Percentiles rank a stretch among this genome's conserved stretches.
Evolutionary conservation across 2,329 filamentous ascomycete species (phyloP).

Genomic region (Fusarium sp.): DNA sequence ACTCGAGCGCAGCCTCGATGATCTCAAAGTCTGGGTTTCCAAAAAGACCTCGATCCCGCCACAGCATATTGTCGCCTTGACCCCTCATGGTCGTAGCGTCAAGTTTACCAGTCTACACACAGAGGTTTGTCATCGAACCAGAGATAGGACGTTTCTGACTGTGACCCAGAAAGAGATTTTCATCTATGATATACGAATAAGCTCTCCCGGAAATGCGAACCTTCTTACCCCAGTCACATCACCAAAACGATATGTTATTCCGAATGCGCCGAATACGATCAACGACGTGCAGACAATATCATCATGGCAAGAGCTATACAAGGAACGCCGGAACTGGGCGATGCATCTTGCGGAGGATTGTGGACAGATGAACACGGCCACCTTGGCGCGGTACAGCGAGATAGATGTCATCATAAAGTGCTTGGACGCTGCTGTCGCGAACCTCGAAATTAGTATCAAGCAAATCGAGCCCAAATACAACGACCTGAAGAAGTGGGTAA

Average conservation of each 20-base stretch:
- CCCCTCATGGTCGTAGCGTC: constrained; percentile 84
- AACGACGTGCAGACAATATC: constrained; percentile 82
- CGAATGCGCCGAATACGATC: constrained; percentile 84
- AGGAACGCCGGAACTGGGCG: constrained; percentile 84
- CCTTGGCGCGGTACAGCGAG: constrained; percentile 76
- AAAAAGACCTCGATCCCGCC: constrained; percentile 78
- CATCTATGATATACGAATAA: constrained; percentile 87
- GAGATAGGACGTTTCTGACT: constrained; percentile 29
- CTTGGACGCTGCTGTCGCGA: constrained; percentile 86
- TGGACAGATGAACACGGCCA: constrained; percentile 70
- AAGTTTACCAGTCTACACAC: constrained; percentile 82
- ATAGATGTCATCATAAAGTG: constrained; percentile 83
- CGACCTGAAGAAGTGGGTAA: constrained; percentile 78
- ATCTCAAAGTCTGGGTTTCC: constrained; percentile 84
- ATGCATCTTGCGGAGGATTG: constrained; percentile 77
- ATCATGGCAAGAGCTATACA: constrained; percentile 91
- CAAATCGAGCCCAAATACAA: constrained; percentile 77
- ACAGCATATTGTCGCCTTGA: constrained; percentile 88
- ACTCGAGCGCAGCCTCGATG: constrained; percentile 74
- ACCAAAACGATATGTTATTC: constrained; percentile 68
- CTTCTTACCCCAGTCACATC: constrained; percentile 63
- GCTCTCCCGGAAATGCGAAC: constrained; percentile 61
- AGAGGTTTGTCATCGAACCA: constrained; percentile 67
- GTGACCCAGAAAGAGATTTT: constrained; percentile 81
- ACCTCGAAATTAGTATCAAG: constrained; percentile 81